Conservation (phyloP, 2,329 filamentous ascomycete genomes). For the Verticillium albo-atrum region DNA sequence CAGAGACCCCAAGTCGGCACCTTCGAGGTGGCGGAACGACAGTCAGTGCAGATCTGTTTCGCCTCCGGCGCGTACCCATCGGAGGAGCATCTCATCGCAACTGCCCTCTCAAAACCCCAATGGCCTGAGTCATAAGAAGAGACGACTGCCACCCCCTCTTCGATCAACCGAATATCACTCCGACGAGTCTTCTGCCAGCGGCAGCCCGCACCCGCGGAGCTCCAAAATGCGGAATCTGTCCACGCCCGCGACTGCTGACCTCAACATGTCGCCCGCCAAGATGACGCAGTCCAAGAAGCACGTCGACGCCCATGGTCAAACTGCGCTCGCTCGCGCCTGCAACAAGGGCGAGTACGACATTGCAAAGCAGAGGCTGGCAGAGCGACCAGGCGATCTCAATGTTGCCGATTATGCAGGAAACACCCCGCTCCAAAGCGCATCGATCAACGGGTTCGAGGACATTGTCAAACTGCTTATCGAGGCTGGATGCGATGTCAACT, state of each 20-base stretch:
- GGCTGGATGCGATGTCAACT: slow-evolving; percentile 80
- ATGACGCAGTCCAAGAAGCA: slow-evolving; percentile 76
- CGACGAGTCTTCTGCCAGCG: slow-evolving; percentile 60
- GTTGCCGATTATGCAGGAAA: slow-evolving; percentile 94
- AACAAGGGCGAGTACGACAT: slow-evolving; percentile 77
- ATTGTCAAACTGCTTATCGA: slow-evolving; percentile 86
- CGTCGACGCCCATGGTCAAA: slow-evolving; percentile 88
- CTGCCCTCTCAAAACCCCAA: slow-evolving; percentile 50
- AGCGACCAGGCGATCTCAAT: slow-evolving; percentile 84
- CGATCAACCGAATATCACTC: slow-evolving; percentile 62
- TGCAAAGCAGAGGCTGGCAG: slow-evolving; percentile 68
- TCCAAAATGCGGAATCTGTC: slow-evolving; percentile 53
- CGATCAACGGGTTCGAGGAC: slow-evolving; percentile 78
- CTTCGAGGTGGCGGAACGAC: slow-evolving; percentile 27
- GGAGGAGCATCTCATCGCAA: slow-evolving; percentile 62
- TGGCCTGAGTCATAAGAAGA: slow-evolving; percentile 56
- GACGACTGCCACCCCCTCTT: slow-evolving; percentile 56
- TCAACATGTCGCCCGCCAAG: slow-evolving; percentile 62
- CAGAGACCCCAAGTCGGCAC: slow-evolving; percentile 25
- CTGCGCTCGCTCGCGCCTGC: slow-evolving; percentile 83
- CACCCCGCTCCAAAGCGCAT: slow-evolving; percentile 88
- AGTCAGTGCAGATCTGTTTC: slow-evolving; percentile 48
- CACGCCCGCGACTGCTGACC: slow-evolving; percentile 52
- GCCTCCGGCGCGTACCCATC: slow-evolving; percentile 53
- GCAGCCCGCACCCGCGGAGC: slow-evolving; percentile 54